These are phyloP conservation scores for Brassica hybrid DNA, from an alignment of 441 rosid genomes.

Conservation along the genomic window DNA sequence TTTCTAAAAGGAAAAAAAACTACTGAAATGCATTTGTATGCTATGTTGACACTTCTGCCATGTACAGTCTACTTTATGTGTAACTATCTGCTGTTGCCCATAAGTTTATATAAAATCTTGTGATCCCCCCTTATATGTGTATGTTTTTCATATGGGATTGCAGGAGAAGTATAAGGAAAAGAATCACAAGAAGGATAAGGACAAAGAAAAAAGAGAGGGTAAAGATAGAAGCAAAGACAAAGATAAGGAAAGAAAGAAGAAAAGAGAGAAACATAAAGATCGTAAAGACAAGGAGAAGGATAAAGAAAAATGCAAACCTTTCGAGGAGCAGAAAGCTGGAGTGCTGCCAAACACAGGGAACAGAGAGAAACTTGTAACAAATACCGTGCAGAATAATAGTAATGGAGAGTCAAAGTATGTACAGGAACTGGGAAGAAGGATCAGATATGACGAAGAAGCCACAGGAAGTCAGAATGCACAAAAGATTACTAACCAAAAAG, in stretches of 20 bases:
- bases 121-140: conserved; percentile 9
- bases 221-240: conserved; percentile 62
- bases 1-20: too few species aligned
- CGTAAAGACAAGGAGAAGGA: conserved; percentile 43
- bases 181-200: conserved; percentile 58
- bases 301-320: conserved; percentile 42
- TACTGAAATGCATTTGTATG: too few species aligned
- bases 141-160: conserved; percentile 15
- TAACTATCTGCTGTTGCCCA: neutral
- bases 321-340: conserved; percentile 37
- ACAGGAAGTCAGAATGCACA: conserved; percentile 51
- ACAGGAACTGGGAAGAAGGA: conserved; percentile 61
- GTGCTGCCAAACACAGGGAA: conserved; percentile 37
- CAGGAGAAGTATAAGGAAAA: conserved; percentile 70
- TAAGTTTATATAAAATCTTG: neutral
- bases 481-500: conserved; percentile 35
- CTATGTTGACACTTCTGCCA: too few species aligned
- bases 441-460: conserved; percentile 51
- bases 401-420: conserved; percentile 49
- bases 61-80: too few species aligned
- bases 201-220: conserved; percentile 54
- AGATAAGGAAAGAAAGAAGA: conserved; percentile 47
- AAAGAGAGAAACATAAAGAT: conserved; percentile 46
- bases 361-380: conserved; percentile 48
- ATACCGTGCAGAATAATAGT: conserved; percentile 39